Conservation (phyloP, 768 basidiomycete genomes). For the Kwoniella mangroviensis region DNA sequence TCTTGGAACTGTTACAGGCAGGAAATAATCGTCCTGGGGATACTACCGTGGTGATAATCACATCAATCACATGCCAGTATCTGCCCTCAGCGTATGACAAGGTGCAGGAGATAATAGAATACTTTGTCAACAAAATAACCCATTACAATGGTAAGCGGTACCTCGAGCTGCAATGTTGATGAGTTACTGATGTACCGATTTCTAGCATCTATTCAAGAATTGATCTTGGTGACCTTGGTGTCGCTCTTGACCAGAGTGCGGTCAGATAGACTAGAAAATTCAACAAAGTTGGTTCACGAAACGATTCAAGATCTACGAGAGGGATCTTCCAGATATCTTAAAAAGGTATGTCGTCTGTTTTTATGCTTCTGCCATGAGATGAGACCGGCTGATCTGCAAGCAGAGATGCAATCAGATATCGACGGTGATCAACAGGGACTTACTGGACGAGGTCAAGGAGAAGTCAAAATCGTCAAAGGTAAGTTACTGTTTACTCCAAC, state of each 20-base stretch:
- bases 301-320: neutral
- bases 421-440: neutral
- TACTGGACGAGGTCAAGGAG: slow-evolving; percentile 15
- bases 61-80: slow-evolving; percentile 24
- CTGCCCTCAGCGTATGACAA: neutral
- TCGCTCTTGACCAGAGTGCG: neutral
- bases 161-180: neutral
- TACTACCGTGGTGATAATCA: slow-evolving; percentile 16
- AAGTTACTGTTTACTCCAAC: slow-evolving; percentile 1
- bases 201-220: slow-evolving; percentile 28
- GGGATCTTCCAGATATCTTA: slow-evolving; percentile 3
- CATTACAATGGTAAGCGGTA: neutral
- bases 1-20: neutral
- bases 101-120: neutral
- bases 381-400: neutral
- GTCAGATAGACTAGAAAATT: no score
- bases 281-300: neutral
- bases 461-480: slow-evolving; percentile 6
- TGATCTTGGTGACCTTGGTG: slow-evolving; percentile 21
- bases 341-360: slow-evolving; percentile 13
- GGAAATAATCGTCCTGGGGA: neutral
- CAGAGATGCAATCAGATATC: slow-evolving; percentile 24
- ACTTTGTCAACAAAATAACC: neutral
- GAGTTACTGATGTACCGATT: neutral
- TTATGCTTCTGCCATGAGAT: neutral